phyloP scores from a whole-genome alignment of 192 early-diverging fungal genomes.

The Podila verticillata region DNA sequence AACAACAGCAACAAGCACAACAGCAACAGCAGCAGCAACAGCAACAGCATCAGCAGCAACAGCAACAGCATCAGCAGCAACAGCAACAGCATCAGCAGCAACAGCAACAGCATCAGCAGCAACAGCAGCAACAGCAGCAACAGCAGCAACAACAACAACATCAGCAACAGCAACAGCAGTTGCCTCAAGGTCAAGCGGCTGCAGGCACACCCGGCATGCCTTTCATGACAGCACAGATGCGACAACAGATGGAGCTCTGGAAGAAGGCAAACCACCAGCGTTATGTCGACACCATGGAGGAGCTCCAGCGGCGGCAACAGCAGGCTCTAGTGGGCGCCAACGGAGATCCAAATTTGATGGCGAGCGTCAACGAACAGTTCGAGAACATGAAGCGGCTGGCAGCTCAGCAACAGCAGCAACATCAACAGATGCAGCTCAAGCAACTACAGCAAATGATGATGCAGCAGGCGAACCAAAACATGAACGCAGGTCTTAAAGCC shows the following conservation, averaged over 20 bases:
- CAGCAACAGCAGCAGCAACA: slow-evolving; percentile 14
- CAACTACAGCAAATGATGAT: slow-evolving; percentile 26
- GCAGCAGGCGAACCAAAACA: slow-evolving; percentile 29
- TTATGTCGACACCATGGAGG: slow-evolving; percentile 30
- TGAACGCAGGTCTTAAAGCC: slow-evolving; percentile 25
- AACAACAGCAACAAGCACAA: too few relatives aligned
- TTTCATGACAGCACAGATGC: slow-evolving; percentile 31
- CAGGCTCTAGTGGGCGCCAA: slow-evolving; percentile 34
- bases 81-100: slow-evolving; percentile 2
- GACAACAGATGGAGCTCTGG: slow-evolving; percentile 37
- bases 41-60: slow-evolving; percentile 13
- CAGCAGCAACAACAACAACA: slow-evolving; percentile 27
- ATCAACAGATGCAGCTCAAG: slow-evolving; percentile 23
- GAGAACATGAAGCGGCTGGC: slow-evolving; percentile 45
- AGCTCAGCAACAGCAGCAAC: slow-evolving; percentile 21
- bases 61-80: slow-evolving; percentile 4
- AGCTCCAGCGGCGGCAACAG: slow-evolving; percentile 35
- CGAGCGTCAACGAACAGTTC: slow-evolving; percentile 36
- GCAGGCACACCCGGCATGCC: slow-evolving; percentile 11
- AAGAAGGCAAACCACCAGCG: slow-evolving; percentile 39
- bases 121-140: background rate
- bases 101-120: background rate
- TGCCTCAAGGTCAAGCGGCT: background rate
- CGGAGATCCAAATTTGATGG: slow-evolving; percentile 29
- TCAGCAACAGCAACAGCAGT: slow-evolving; percentile 5